These are phyloP conservation scores for Leishmania braziliensis DNA, from an alignment of 208 protist genomes.

Conservation along the genomic window DNA sequence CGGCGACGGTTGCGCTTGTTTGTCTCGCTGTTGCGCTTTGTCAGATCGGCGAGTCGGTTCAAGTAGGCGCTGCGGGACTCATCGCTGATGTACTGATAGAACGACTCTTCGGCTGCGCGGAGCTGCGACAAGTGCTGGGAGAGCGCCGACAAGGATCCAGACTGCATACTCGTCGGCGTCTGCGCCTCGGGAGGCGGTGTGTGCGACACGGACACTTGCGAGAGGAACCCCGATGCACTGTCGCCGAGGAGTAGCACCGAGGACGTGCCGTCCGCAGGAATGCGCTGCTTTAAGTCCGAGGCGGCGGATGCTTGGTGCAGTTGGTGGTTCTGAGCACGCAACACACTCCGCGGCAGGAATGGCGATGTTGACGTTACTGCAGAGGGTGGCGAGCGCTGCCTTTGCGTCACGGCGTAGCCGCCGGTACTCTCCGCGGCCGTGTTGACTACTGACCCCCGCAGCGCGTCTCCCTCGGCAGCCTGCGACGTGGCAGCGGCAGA, in stretches of 20 bases:
- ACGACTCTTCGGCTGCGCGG: constrained; percentile 41
- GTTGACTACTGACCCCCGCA: constrained; percentile 7
- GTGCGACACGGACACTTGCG: constrained; percentile 13
- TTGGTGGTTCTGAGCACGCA: constrained; percentile 25
- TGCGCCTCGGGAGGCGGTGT: constrained; percentile 9
- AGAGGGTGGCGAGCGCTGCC: constrained; percentile 10
- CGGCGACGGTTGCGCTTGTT: constrained; percentile 55
- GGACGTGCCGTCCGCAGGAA: background rate
- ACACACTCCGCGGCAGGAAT: constrained; percentile 31
- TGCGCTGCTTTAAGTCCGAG: background rate
- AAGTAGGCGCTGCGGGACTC: constrained; percentile 59
- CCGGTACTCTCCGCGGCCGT: background rate
- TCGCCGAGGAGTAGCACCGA: constrained; percentile 1
- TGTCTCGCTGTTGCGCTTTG: constrained; percentile 50
- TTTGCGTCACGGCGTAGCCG: constrained; percentile 11
- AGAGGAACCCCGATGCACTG: background rate
- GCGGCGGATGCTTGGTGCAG: background rate
- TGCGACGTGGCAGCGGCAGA: background rate
- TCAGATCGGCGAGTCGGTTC: constrained; percentile 64
- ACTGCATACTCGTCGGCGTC: background rate
- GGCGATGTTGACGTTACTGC: constrained; percentile 15
- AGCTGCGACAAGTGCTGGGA: constrained; percentile 46
- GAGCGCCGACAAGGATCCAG: constrained; percentile 7
- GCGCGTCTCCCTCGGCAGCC: constrained; percentile 5
- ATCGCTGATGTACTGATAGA: constrained; percentile 69